phyloP scores from a whole-genome alignment of 2,329 filamentous ascomycete genomes.

The Monilinia fructigena region DNA sequence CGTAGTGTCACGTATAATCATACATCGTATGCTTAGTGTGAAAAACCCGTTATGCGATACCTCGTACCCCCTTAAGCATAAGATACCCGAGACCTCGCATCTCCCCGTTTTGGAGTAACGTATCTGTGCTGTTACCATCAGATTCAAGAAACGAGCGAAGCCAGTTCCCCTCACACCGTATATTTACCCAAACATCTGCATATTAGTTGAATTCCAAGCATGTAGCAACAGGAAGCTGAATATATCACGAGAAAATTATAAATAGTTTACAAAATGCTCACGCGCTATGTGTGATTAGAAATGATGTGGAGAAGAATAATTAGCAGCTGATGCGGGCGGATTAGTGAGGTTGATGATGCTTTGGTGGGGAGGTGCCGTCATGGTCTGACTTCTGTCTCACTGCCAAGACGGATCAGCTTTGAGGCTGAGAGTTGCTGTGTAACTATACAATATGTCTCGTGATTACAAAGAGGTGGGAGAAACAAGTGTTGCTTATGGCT shows the following conservation, averaged over 20 bases:
- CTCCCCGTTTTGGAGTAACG: background rate
- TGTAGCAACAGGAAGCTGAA: background rate
- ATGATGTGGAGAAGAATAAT: background rate
- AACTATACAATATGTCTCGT: constrained; percentile 1
- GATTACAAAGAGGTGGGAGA: background rate
- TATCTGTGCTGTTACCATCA: background rate
- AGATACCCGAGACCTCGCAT: background rate
- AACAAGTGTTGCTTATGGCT: constrained; percentile 3
- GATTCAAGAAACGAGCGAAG: background rate
- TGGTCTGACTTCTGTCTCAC: constrained; percentile 17
- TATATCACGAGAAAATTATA: background rate
- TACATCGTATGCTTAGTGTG: background rate
- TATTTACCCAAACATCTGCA: background rate
- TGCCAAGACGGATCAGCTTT: constrained; percentile 11
- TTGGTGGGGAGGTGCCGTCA: background rate
- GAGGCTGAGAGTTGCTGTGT: constrained; percentile 11
- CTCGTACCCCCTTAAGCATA: background rate
- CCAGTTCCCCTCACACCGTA: background rate
- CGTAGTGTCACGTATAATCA: background rate
- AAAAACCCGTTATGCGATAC: background rate
- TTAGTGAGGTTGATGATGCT: background rate
- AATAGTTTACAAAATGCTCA: background rate
- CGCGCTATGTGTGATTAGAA: background rate
- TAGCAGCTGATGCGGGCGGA: background rate
- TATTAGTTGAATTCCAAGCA: background rate